These are phyloP conservation scores for Lipomyces yarrowii DNA, from an alignment of 1,139 yeast genomes.

Conservation along the genomic window DNA sequence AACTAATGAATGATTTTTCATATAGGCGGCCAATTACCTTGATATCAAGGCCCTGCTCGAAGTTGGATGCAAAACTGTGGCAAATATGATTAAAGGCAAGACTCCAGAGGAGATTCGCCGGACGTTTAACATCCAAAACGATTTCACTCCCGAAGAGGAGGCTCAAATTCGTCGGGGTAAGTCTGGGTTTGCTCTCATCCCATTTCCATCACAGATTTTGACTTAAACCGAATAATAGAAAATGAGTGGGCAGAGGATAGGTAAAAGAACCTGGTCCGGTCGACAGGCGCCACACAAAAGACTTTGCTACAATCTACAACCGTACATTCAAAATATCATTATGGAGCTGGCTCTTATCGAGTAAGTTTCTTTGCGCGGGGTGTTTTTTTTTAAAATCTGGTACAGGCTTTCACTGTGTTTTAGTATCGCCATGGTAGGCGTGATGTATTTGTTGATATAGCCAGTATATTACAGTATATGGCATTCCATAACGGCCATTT, in stretches of 20 bases:
- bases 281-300: not conserved
- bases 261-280: conserved; percentile 39
- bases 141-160: conserved; percentile 97
- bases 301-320: not conserved
- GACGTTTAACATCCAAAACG: conserved; percentile 93
- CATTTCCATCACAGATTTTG: not conserved
- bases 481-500: not conserved
- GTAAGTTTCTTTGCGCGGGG: not conserved
- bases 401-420: not conserved
- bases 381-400: not conserved
- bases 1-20: not conserved
- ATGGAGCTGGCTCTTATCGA: not conserved
- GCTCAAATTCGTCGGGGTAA: conserved; percentile 74
- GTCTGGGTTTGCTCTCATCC: not conserved
- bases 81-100: conserved; percentile 96
- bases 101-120: conserved; percentile 95
- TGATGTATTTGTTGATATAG: not conserved
- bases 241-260: conserved; percentile 99
- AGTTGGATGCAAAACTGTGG: conserved; percentile 96
- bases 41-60: conserved; percentile 91
- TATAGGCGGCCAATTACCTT: conserved; percentile 82
- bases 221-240: conserved; percentile 47
- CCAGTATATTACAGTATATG: not conserved
- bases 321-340: not conserved
- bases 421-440: not conserved